Evolutionary conservation across 148 eudicot species (phyloP), one percentile per base, ranked within the genome.

Genomic region (Simmondsia chinensis): DNA sequence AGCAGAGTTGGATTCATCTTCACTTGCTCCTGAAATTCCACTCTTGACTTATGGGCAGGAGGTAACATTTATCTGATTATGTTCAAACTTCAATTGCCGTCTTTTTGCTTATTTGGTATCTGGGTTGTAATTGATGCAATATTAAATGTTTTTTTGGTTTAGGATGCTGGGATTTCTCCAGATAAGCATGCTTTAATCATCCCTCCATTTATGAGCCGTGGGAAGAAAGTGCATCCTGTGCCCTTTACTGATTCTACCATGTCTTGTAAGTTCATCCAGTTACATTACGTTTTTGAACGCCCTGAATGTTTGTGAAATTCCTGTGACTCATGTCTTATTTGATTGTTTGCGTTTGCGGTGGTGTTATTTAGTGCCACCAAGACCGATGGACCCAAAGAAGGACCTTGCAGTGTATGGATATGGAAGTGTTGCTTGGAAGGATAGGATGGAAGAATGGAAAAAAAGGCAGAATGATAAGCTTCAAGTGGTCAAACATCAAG

Each of bases 381-480:
- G 93, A 39, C 65, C 95, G 7, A 78, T 89, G 97, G 97, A 76
- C 55, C 87, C 93, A 1, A 75, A 76, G 54, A 89, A 84, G 66
- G 95, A 89, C 36, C 59, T 82, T 13, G 93, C 88, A 5, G 69
- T 76, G 28, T 89, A 89, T 61, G 97, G 97, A 21, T 89, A 89
- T 70, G 97, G 97, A 11, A 89, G 80, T 53, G 88, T 89, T 74
- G 80, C 97, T 14, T 85, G 97, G 97, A 89, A 89, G 56, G 87
- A 89, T 37, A 71, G 93, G 43, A 76, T 89, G 93, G 95, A 85
- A 35, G 93, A 79, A 0, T 85, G 97, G 97, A 91, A 70, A 57
- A 85, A 50, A 57, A 62, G 75, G 49, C 97, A 89, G 57, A 62
- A 51, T 52, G 87, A 76, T 14, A 78, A 66, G 45, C 86, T 83